Evolutionary conservation across 805 yeast genomes (phyloP), one percentile per base, ranked within the genome.

Genomic region (Komagataella pastoris): DNA sequence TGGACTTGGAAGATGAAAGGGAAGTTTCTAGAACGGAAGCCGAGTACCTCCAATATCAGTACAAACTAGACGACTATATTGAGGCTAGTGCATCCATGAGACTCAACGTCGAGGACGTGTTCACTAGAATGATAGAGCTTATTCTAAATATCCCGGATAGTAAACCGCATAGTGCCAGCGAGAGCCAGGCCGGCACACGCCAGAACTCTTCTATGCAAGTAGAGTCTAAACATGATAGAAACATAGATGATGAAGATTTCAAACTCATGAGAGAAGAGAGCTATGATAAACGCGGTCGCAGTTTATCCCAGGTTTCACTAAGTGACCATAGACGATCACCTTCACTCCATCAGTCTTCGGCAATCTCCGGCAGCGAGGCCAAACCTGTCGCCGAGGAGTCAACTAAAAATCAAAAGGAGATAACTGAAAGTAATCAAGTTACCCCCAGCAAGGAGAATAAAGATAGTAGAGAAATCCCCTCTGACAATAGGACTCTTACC

Each of bases 1-100:
- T 80, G 51, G 96, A 88, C 68, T 69, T 85, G 58, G 90, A 83
- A 58, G 76, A 75, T 49, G 85, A 81, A 58, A 76, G 96, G 64
- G 88, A 84, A 61, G 91, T 86, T 4, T 73, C 83, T 46, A 75
- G 67, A 57, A 85, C 79, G 58, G 88, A 82, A 61, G 89, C 47
- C 47, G 21, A 50, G 47, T 23, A n/a, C n/a, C 47, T 50, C 23
- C 17, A 30, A 10, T n/a, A 43, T 40, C 45, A 36, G 21, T 21
- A 46, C 23, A 21, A 24, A 18, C 43, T 19, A 4, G 40, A 46
- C 17, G 24, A 40, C n/a, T 47, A 40, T 17, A 23, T 47, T 12
- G 52, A 50, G 47, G 47, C 49, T 19, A 24, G 47, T 14, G 52
- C 52, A 6, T 19, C 23, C 24, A 47, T 19, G 36, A 21, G 49